phyloP scores from a whole-genome alignment of 2,329 filamentous ascomycete species.

The Aspergillus jensenii region DNA sequence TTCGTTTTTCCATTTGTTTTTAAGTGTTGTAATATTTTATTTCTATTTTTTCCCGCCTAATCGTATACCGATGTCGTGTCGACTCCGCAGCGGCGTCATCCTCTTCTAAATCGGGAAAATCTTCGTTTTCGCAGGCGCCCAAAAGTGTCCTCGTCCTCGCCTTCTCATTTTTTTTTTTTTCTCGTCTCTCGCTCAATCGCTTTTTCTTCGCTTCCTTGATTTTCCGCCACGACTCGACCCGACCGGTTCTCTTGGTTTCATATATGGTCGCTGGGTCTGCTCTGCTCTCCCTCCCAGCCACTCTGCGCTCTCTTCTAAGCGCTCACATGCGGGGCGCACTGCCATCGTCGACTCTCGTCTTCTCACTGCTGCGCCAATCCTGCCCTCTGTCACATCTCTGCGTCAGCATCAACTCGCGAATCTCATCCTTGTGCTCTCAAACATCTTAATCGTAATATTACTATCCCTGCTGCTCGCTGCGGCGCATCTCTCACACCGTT shows the following conservation, averaged over 20 bases:
- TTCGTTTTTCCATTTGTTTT: background rate
- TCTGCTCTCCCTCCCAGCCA: background rate
- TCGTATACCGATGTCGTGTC: background rate
- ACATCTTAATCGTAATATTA: background rate
- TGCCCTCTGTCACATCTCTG: background rate
- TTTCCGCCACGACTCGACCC: background rate
- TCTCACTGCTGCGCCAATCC: slow-evolving; percentile 2
- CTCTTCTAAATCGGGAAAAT: background rate
- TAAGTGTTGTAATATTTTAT: background rate
- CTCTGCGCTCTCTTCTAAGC: slow-evolving; percentile 1
- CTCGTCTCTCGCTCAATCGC: background rate
- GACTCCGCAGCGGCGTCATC: background rate
- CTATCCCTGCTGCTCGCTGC: background rate
- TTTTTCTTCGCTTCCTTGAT: background rate
- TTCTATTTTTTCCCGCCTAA: background rate
- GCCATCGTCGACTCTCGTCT: background rate
- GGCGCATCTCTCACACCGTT: background rate
- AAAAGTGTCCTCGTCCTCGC: background rate
- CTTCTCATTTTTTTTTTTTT: background rate
- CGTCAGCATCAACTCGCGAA: background rate
- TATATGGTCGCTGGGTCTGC: background rate
- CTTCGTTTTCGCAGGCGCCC: background rate
- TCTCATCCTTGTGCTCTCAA: background rate
- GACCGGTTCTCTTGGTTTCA: background rate
- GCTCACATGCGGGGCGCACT: slow-evolving; percentile 8